These are phyloP conservation scores for Penicillium sp. DNA, from an alignment of 2,329 filamentous ascomycete genomes.

Conservation along the genomic window DNA sequence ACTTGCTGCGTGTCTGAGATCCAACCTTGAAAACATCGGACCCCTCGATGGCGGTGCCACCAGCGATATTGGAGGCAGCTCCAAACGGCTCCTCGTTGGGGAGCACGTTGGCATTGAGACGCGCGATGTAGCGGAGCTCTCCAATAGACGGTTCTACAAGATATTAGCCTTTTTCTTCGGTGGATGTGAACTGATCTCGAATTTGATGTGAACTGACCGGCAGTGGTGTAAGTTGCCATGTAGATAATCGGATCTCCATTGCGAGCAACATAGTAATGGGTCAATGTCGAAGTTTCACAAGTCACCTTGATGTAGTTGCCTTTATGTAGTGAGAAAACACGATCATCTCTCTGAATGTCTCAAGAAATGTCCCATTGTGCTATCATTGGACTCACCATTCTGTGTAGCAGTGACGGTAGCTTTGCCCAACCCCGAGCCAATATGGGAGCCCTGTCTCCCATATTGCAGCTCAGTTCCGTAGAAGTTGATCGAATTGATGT, in stretches of 20 bases:
- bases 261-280: constrained; percentile 58
- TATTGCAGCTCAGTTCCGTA: constrained; percentile 57
- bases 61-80: constrained; percentile 50
- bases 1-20: constrained; percentile 62
- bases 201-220: constrained; percentile 18
- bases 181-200: background rate
- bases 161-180: constrained; percentile 1
- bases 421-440: constrained; percentile 54
- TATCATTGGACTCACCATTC: constrained; percentile 20
- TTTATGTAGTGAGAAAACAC: background rate
- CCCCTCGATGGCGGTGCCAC: constrained; percentile 52
- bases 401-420: constrained; percentile 49
- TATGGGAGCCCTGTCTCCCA: constrained; percentile 47
- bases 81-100: constrained; percentile 52
- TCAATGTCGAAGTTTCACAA: constrained; percentile 55
- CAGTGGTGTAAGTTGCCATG: constrained; percentile 58
- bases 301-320: constrained; percentile 55
- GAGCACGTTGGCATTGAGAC: constrained; percentile 48
- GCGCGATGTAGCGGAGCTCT: constrained; percentile 60
- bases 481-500: constrained; percentile 59
- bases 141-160: constrained; percentile 47
- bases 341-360: too few species aligned
- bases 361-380: too few species aligned
- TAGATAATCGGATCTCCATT: constrained; percentile 56
- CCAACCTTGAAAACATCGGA: constrained; percentile 52